Conservation (phyloP, 2,329 filamentous ascomycete species). For the Hypoxylon sp. region DNA sequence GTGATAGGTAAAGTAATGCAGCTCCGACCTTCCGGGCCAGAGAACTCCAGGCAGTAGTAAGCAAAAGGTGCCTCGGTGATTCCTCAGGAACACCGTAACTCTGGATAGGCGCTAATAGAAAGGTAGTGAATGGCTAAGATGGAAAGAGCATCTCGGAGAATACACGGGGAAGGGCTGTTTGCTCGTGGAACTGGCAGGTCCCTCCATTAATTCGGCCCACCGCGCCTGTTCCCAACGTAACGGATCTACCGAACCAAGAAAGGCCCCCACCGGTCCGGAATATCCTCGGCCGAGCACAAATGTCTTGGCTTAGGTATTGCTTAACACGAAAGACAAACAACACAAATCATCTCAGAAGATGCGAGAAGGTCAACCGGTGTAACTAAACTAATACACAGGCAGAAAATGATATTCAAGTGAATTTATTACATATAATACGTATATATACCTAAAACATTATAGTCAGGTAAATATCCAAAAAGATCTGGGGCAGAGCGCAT, state of each 20-base stretch:
- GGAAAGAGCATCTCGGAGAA: conserved; percentile 2
- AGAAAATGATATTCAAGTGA: not conserved
- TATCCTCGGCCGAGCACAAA: conserved; percentile 18
- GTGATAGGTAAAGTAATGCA: conserved; percentile 5
- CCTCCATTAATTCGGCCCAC: not conserved
- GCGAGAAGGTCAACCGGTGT: not conserved
- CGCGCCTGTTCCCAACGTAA: conserved; percentile 7
- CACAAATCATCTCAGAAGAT: not conserved
- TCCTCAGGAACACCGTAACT: not conserved
- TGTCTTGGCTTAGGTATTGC: not conserved
- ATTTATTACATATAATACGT: not conserved
- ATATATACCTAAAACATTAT: not conserved
- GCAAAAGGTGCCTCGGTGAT: conserved; percentile 6
- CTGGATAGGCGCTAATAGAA: conserved; percentile 3
- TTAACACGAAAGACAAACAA: conserved; percentile 7
- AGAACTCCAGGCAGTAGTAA: conserved; percentile 18
- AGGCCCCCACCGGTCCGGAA: conserved; percentile 11
- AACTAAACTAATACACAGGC: not conserved
- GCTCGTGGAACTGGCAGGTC: not conserved
- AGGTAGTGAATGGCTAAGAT: conserved; percentile 10
- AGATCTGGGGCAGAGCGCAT: not conserved
- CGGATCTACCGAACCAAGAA: conserved; percentile 19
- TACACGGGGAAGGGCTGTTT: conserved; percentile 5
- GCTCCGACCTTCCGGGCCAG: conserved; percentile 3
- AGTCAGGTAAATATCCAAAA: not conserved